A percentile compares a stretch with the other conserved stretches of the same genome.
Evolutionary conservation across 1,139 yeast species (phyloP).

Genomic region (Pichia sp.): DNA sequence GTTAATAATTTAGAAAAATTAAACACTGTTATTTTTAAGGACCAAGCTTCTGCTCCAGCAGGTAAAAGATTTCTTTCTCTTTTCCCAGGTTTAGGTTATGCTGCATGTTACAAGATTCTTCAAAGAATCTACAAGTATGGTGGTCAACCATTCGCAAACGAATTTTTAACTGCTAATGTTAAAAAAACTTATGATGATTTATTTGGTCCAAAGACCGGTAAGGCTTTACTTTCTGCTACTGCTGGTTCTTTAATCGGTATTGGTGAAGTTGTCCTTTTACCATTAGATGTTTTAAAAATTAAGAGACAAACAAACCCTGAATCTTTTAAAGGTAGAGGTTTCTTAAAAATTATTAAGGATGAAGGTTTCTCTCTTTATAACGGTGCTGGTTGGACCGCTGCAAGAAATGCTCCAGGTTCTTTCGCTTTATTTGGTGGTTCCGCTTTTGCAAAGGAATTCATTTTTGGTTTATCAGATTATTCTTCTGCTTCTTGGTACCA

Average conservation of each 20-base stretch:
- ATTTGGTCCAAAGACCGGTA: conserved; percentile 93
- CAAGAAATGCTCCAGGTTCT: conserved; percentile 98
- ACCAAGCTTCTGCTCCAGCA: conserved; percentile 66
- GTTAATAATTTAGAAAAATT: conserved; percentile 59
- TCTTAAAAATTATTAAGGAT: conserved; percentile 73
- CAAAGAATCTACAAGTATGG: conserved; percentile 99
- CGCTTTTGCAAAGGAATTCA: conserved; percentile 96
- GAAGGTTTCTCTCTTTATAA: conserved; percentile 85
- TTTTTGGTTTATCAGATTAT: conserved; percentile 81
- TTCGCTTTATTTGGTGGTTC: conserved; percentile 97
- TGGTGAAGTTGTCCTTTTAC: conserved; percentile 93
- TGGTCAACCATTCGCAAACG: conserved; percentile 98
- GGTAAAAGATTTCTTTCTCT: conserved; percentile 71
- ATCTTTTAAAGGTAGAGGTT: conserved; percentile 95
- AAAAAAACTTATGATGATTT: conserved; percentile 60
- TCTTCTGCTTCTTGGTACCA: conserved; percentile 90
- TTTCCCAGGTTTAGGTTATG: conserved; percentile 97
- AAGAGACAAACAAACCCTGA: conserved; percentile 99
- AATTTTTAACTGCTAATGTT: conserved; percentile 74
- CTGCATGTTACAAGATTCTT: conserved; percentile 92
- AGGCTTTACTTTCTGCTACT: conserved; percentile 92
- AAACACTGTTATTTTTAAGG: conserved; percentile 81
- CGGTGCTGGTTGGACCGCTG: conserved; percentile 99
- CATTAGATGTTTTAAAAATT: conserved; percentile 92
- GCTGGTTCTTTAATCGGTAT: conserved; percentile 97